phyloP scores from a whole-genome alignment of 2,329 filamentous ascomycete genomes.

The Knufia petricola region DNA sequence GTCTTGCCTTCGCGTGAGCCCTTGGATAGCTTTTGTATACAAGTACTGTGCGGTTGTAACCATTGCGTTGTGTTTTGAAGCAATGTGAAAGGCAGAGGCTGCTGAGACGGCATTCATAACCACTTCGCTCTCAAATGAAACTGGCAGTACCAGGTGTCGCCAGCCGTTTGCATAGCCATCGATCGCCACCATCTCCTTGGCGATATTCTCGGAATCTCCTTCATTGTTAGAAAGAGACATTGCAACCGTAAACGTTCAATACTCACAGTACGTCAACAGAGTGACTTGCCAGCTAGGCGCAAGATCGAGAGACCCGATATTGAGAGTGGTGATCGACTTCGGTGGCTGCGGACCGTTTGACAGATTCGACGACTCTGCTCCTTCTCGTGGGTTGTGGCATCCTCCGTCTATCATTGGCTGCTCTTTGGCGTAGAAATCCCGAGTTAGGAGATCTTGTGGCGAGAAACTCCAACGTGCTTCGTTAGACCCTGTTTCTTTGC shows the following conservation, averaged over 20 bases:
- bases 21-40: neutral
- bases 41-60: neutral
- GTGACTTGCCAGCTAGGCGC: neutral
- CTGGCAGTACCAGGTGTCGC: slow-evolving; percentile 8
- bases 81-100: slow-evolving; percentile 23
- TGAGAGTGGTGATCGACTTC: too few relatives aligned
- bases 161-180: slow-evolving; percentile 5
- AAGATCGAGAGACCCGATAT: too few relatives aligned
- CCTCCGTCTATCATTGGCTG: too few relatives aligned
- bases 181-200: neutral
- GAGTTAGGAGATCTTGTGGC: too few relatives aligned
- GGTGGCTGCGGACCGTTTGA: too few relatives aligned
- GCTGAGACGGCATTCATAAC: slow-evolving; percentile 21
- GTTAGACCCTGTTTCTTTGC: too few relatives aligned
- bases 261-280: neutral
- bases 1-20: neutral
- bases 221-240: slow-evolving; percentile 2
- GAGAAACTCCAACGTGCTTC: too few relatives aligned
- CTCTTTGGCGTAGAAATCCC: too few relatives aligned
- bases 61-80: neutral
- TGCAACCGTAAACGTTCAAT: neutral
- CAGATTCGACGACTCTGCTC: too few relatives aligned
- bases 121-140: slow-evolving; percentile 23
- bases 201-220: neutral
- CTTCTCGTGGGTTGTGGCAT: too few relatives aligned